These are phyloP conservation scores for Cryptosporidium parvum DNA, from an alignment of 169 alveolate species.

Conservation along the genomic window DNA sequence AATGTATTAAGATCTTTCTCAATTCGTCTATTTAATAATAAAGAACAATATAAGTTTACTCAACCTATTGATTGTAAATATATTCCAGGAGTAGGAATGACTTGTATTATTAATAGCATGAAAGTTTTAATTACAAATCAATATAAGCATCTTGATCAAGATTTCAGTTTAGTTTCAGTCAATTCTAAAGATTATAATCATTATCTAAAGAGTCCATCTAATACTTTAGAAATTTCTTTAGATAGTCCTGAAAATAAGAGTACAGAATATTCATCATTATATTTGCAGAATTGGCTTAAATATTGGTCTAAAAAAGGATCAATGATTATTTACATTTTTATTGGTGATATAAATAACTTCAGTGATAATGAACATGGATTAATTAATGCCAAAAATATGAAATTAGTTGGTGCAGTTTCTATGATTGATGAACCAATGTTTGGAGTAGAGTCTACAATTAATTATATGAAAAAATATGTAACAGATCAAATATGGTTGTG, in stretches of 20 bases:
- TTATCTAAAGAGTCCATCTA: constrained; percentile 10
- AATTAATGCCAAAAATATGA: constrained; percentile 1
- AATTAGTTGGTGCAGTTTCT: constrained; percentile 50
- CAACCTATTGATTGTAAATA: constrained; percentile 46
- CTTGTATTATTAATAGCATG: constrained; percentile 25
- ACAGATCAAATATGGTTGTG: constrained; percentile 64
- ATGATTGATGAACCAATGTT: constrained; percentile 66
- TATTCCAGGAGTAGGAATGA: constrained; percentile 63
- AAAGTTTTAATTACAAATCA: constrained; percentile 37
- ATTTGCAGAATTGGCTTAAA: constrained; percentile 53
- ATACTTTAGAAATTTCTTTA: neutral
- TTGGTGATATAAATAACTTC: neutral
- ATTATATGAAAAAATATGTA: constrained; percentile 20
- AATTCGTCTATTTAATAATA: constrained; percentile 1
- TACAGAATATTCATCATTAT: neutral
- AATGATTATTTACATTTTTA: constrained; percentile 31
- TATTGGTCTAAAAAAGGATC: constrained; percentile 67
- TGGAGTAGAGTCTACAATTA: constrained; percentile 45
- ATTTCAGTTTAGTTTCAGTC: constrained; percentile 12
- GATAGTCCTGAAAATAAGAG: constrained; percentile 22
- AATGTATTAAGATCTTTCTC: constrained; percentile 41
- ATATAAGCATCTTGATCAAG: constrained; percentile 14
- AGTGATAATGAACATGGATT: neutral
- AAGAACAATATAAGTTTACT: constrained; percentile 2
- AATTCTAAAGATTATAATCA: constrained; percentile 10